Evolutionary conservation across 768 basidiomycete species (phyloP), one percentile per base, ranked within the genome.

Genomic region (Tricholoma sp.): DNA sequence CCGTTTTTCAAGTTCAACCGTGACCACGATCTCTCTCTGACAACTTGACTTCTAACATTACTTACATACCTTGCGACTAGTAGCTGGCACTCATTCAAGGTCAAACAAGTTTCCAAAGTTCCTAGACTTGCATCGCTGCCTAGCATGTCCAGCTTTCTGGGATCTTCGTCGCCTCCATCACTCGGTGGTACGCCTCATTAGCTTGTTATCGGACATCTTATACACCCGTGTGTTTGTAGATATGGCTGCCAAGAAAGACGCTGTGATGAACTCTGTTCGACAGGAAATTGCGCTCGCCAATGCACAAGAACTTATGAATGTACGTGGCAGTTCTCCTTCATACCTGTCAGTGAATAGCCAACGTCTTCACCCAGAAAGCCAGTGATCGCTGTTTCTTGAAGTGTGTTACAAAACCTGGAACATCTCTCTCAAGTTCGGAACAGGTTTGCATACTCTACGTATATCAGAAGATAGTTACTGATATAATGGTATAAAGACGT

Each of bases 281-380:
- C 79, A 79, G 43, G 89, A 94, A 73, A 74, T 93, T 57, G 86
- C 82, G 5, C 73, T 89, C 11, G 78, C 81, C 1, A 89, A 88
- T 57, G 91, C 87, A 0, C 90, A 93, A 67, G 88, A 90, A 62
- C 83, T 94, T 50, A 86, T 94, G 69, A 86, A 84, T 58, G 91
- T 90, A 68, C 47, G 80, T 65, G 4, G 34, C 31, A 31, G 52
- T 31, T 22, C 14, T 51, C 24, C 52, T 16, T 50, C 10, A 55
- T 27, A 35, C 21, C 52, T 27, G 7, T 37, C 12, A 24, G 1
- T 4, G 14, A 58, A 19, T 35, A 46, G 50, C 7, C 27, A 57
- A 59, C 53, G 34, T 56, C 31, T 50, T 12, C 7, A 16, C 59
- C 43, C 64, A 93, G 90, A 91, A 87, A 83, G 79, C 84, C 12